Evolutionary conservation across 75 land plant genomes (phyloP), one percentile per base, ranked within the genome.

Genomic region (Sequoiadendron giganteum): DNA sequence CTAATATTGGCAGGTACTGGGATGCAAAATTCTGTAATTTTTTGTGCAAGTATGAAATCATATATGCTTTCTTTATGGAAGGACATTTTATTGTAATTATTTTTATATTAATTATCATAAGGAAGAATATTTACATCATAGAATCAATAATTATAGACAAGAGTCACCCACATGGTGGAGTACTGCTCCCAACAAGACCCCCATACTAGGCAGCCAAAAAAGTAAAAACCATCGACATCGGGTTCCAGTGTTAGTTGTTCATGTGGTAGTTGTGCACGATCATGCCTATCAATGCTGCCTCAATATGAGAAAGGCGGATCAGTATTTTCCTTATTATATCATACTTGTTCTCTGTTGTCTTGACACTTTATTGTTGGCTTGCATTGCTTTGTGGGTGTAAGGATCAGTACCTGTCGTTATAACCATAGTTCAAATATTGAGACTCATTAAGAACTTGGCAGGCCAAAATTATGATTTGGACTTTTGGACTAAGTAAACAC

Each of bases 1-100:
- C 95, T 16, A 98, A 98, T 87, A 95, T 97, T 89, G 99, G 99
- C 83, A 95, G 99, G 99, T 96, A 79, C 42, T 8, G 36, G 15
- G 10, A 77, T 77, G 19, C 19, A 80, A 80, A 80, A 42, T 43
- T 42, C 25, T 21, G 28, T 39, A 80, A 40, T 43, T n/a, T 21
- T 61, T 61, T 25, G 70, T 25, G 0, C 70, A 21, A 61, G n/a
- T 61, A 25, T 61, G 70, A 25, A 21, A 61, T 61, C n/a, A 25
- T 61, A 21, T 3, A 61, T 61, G 28, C 25, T 61, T 61, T 5
- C 5, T 61, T 3, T 61, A 61, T 4, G 6, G 6, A 21, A 18
- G 6, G 5, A 61, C 65, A 61, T 21, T 58, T 58, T 58, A 58
- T 58, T 58, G 18, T 58, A 72, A n/a, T n/a, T n/a, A 72, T 72